Base-by-base conservation (phyloP, 192 early-diverging fungal genomes). In the Lunasporangiospora selenospora region DNA sequence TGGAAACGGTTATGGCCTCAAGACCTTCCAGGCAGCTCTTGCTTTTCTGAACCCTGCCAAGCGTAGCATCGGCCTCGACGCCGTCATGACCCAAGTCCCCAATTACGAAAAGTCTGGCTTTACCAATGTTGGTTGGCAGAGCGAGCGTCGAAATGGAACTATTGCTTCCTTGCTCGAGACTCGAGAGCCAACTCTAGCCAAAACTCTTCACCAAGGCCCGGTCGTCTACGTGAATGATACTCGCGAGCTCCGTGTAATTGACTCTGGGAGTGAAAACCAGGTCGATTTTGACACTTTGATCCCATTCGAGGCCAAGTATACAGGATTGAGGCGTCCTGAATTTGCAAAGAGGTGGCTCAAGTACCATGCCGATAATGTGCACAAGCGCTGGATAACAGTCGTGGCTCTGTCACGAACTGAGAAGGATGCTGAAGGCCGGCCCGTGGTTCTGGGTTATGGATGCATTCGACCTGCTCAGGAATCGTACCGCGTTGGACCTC, bases 401-500 rank as follows among this genome's bases (percentile, higher is more conserved):
- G 76, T 51, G 7, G 29, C 65, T 11, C 42, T 70, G 6, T 61
- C 43, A 0, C 49, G 55, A n/a, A 48, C 18, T 5, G 44, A 30
- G 19, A 43, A 32, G 15, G 51, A 53, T 18, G 32, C 23, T 15
- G 31, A 37, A 15, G 64, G 65, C 1, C 52, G 53, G 36, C 56
- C 55, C 10, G 13, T 51, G 6, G 33, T 69, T 6, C 31, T 70
- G 4, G 76, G 76, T 1, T 65, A 57, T 21, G 76, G 38, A 9
- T 77, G 65, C 26, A 48, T 63, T 11, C 65, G 76, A 27, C 66
- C 76, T 32, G 76, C 76, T 26, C 49, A 36, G 12, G 41, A 43
- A 3, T 77, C 76, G 1, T 77, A 70, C 51, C 61, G 76, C 3
- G 45, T 77, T 3, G 76, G 76, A 6, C 76, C 76, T 0, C 3